Conservation (phyloP, 805 yeast species). For the Wickerhamomyces queroliae region DNA sequence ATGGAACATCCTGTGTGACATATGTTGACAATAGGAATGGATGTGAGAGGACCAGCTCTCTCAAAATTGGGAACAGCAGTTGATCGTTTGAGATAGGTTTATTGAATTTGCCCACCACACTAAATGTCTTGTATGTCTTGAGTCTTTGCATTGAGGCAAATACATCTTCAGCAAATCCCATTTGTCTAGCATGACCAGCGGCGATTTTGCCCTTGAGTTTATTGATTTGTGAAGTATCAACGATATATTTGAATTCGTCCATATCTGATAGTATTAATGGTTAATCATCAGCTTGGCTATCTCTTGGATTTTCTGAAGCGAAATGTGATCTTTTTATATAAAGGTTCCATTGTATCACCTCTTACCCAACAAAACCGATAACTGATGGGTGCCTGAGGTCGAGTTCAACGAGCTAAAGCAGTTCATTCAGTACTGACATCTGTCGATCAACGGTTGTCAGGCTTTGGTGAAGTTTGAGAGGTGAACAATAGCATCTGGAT, state of each 20-base stretch:
- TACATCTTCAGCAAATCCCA: neutral
- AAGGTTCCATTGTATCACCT: too few species aligned
- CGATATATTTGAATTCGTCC: neutral
- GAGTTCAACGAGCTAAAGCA: too few species aligned
- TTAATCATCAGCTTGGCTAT: too few species aligned
- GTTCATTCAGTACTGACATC: too few species aligned
- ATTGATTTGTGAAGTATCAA: neutral
- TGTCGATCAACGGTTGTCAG: too few species aligned
- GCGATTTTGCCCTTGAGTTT: neutral
- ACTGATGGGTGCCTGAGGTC: too few species aligned
- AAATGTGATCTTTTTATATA: too few species aligned
- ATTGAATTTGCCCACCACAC: neutral
- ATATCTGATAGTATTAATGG: too few species aligned
- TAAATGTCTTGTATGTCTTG: neutral
- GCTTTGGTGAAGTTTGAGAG: too few species aligned
- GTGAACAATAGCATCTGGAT: too few species aligned
- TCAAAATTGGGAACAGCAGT: neutral
- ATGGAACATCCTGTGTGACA: neutral
- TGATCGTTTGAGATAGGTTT: neutral
- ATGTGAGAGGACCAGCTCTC: neutral
- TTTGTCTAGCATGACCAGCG: neutral
- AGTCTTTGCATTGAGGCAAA: neutral
- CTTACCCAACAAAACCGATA: too few species aligned
- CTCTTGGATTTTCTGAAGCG: too few species aligned
- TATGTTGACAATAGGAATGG: neutral